Percentiles rank a stretch among this genome's conserved stretches.
Evolutionary conservation across 495 filamentous ascomycete species (phyloP).

Genomic region (Hypoxylon rickii): DNA sequence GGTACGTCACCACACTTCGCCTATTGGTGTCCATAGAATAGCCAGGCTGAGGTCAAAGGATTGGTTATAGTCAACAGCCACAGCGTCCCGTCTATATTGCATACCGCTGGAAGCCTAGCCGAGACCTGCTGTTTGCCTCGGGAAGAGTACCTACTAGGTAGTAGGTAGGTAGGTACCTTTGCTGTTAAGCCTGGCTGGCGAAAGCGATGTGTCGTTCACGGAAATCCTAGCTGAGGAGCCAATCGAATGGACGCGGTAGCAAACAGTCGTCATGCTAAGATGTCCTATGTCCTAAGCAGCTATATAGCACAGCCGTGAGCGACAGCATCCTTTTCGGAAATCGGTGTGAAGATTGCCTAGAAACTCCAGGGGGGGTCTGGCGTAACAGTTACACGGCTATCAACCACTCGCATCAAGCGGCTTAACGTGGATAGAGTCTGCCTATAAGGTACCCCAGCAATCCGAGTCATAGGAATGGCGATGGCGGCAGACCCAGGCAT

Average conservation of each 20-base stretch:
- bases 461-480: neutral
- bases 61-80: neutral
- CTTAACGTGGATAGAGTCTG: neutral
- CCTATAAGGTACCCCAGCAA: neutral
- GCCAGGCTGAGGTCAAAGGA: too few relatives aligned
- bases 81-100: neutral
- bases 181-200: neutral
- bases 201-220: neutral
- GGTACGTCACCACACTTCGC: too few relatives aligned
- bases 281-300: neutral
- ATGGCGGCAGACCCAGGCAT: slow-evolving; percentile 1
- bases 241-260: slow-evolving; percentile 5
- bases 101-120: too few relatives aligned
- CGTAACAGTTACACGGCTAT: neutral
- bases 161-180: neutral
- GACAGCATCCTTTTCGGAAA: neutral
- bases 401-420: neutral
- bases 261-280: neutral
- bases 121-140: too few relatives aligned
- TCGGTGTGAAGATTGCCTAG: slow-evolving; percentile 2
- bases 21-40: too few relatives aligned
- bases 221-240: neutral
- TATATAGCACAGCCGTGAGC: neutral
- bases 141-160: too few relatives aligned
- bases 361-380: neutral